Conservation (phyloP, 805 yeast species). For the Candida krabiensis region DNA sequence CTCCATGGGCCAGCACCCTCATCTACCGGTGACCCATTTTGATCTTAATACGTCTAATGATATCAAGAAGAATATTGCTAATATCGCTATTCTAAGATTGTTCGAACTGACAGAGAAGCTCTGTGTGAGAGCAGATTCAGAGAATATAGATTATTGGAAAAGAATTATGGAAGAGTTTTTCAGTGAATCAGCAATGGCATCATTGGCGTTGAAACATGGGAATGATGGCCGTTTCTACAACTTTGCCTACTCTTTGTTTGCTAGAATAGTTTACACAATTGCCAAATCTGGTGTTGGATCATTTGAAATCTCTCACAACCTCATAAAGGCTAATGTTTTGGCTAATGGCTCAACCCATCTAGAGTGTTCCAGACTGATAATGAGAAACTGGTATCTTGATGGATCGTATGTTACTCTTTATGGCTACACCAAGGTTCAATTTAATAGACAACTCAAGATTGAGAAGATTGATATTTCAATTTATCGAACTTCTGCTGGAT, state of each 20-base stretch:
- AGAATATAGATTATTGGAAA: slow-evolving; percentile 50
- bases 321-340: slow-evolving; percentile 50
- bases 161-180: slow-evolving; percentile 50
- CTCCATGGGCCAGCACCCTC: slow-evolving; percentile 5
- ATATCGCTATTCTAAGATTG: slow-evolving; percentile 50
- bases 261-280: slow-evolving; percentile 56
- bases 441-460: slow-evolving; percentile 61
- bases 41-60: slow-evolving; percentile 22
- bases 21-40: slow-evolving; percentile 7
- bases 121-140: slow-evolving; percentile 41
- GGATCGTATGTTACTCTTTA: slow-evolving; percentile 66
- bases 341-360: slow-evolving; percentile 54
- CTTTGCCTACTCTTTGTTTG: slow-evolving; percentile 62
- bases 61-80: slow-evolving; percentile 37
- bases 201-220: slow-evolving; percentile 46
- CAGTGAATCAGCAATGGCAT: slow-evolving; percentile 48
- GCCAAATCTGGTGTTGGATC: slow-evolving; percentile 51
- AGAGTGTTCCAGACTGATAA: slow-evolving; percentile 50
- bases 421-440: slow-evolving; percentile 61
- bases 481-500: slow-evolving; percentile 44
- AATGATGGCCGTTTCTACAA: slow-evolving; percentile 59
- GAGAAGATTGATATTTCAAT: slow-evolving; percentile 70
- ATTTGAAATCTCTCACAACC: slow-evolving; percentile 51
- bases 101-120: slow-evolving; percentile 49
- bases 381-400: slow-evolving; percentile 58